Base-by-base conservation (phyloP, 2,329 filamentous ascomycete genomes). In the Biscogniauxia sp. region DNA sequence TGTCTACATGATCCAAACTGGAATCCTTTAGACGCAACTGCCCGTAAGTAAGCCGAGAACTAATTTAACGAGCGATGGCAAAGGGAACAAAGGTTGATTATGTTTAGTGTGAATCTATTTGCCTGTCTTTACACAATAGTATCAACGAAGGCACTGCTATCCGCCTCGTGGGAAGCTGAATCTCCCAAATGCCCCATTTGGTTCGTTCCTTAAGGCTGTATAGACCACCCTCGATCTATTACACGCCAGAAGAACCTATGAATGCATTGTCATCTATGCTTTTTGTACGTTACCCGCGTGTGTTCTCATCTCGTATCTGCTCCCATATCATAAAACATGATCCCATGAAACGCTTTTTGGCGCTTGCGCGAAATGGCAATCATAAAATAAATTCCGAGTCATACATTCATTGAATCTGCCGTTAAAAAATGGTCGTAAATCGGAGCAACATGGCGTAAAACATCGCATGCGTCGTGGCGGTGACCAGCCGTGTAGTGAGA, bases 331-430 rank as follows among this genome's bases (percentile, higher is more conserved):
- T 70, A 72, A 70, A 66, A 68, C 68, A 66, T 70, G 63, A 70
- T 67, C 63, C 62, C 64, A 67, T 67, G 60, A 68, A 66, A 62
- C 62, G 69, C 65, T 70, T 74, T 72, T 72, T 61, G 60, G 68
- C 69, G 69, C 71, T 71, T 70, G 70, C 66, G 70, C 67, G 63
- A 67, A 63, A 60, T 62, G 50, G 55, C 66, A 68, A 59, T 62
- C 59, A 68, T 64, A 66, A 60, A 69, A 66, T 66, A 58, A 61
- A 65, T 69, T 65, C 58, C 65, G 70, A 67, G 69, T 74, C 73
- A 72, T 74, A 73, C 72, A 74, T 60, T 74, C 72, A 66, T 74
- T 65, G 71, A 70, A 72, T 66, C 60, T 66, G 67, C 70, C 68
- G 69, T 45, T 68, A 66, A 68, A 66, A 66, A 67, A 63, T 60